Evolutionary conservation across 331 rosid genomes (phyloP).

Genomic region (Ulmus americana): DNA sequence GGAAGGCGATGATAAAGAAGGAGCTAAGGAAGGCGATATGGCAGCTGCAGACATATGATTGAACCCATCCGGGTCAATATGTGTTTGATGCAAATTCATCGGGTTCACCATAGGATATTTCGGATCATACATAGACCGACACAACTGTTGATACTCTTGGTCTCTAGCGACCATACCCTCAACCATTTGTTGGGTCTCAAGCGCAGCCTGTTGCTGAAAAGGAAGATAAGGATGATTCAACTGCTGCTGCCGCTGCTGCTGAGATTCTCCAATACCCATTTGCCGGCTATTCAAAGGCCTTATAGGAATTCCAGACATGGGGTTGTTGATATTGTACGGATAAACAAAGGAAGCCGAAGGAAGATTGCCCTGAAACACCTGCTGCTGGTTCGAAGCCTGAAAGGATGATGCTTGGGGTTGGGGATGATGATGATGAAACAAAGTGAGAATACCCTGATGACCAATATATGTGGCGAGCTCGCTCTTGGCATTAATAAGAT

Average conservation of each 20-base stretch:
- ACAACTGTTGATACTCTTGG: slow-evolving; percentile 62
- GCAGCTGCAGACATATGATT: slow-evolving; percentile 32
- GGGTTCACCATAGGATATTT: slow-evolving; percentile 31
- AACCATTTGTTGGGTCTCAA: slow-evolving; percentile 68
- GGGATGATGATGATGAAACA: slow-evolving; percentile 18
- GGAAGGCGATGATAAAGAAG: background rate
- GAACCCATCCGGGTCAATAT: slow-evolving; percentile 53
- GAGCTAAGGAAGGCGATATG: background rate
- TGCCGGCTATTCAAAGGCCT: slow-evolving; percentile 25
- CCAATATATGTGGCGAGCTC: slow-evolving; percentile 65
- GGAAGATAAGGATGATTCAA: no score
- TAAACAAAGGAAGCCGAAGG: slow-evolving; percentile 28
- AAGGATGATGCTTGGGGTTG: slow-evolving; percentile 6
- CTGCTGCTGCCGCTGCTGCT: slow-evolving; percentile 19
- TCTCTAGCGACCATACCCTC: slow-evolving; percentile 56
- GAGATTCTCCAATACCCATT: slow-evolving; percentile 49
- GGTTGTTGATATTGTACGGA: slow-evolving; percentile 36
- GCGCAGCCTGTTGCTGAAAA: slow-evolving; percentile 34
- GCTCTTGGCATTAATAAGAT: slow-evolving; percentile 54
- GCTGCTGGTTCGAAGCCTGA: no score
- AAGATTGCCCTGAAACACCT: slow-evolving; percentile 20
- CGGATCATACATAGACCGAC: slow-evolving; percentile 40
- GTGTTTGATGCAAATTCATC: slow-evolving; percentile 23
- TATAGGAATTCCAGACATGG: slow-evolving; percentile 23
- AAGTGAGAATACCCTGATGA: no score